These are phyloP conservation scores for Dendrobium nobile DNA, from an alignment of 106 monocot genomes.

Conservation along the genomic window DNA sequence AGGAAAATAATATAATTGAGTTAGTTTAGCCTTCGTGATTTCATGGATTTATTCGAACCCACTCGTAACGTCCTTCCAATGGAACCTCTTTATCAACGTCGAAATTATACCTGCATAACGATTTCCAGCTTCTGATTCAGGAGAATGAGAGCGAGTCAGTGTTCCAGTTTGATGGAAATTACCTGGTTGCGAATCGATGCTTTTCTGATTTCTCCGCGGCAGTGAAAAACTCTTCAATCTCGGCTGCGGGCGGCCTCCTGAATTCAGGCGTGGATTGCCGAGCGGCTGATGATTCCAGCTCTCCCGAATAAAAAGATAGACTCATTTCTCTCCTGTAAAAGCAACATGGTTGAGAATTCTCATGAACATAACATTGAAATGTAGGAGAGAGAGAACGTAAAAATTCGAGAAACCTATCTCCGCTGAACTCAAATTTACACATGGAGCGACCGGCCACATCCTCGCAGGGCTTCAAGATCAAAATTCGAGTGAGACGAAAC, in stretches of 20 bases:
- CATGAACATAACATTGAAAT: background rate
- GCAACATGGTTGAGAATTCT: background rate
- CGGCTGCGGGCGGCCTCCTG: conserved; percentile 31
- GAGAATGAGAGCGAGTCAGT: background rate
- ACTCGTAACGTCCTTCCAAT: conserved; percentile 65
- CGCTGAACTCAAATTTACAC: conserved; percentile 12
- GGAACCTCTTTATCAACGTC: conserved; percentile 63
- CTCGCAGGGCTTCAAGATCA: conserved; percentile 5
- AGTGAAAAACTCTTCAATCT: conserved; percentile 77
- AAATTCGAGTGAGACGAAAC: background rate
- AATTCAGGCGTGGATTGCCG: background rate
- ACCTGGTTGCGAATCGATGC: conserved; percentile 58
- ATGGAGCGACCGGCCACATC: conserved; percentile 6
- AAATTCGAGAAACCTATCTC: conserved; percentile 14
- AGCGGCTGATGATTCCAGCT: background rate
- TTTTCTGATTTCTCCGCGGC: conserved; percentile 33
- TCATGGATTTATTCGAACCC: conserved; percentile 36
- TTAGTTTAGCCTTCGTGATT: background rate
- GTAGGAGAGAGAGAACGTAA: background rate
- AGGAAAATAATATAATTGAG: background rate
- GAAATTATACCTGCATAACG: conserved; percentile 66
- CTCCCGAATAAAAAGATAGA: conserved; percentile 15
- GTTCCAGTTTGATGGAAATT: conserved; percentile 8
- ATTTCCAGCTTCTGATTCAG: background rate
- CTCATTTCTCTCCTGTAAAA: conserved; percentile 30